Base-by-base conservation (phyloP, 2,329 filamentous ascomycete species). In the Fusarium xyrophilum region DNA sequence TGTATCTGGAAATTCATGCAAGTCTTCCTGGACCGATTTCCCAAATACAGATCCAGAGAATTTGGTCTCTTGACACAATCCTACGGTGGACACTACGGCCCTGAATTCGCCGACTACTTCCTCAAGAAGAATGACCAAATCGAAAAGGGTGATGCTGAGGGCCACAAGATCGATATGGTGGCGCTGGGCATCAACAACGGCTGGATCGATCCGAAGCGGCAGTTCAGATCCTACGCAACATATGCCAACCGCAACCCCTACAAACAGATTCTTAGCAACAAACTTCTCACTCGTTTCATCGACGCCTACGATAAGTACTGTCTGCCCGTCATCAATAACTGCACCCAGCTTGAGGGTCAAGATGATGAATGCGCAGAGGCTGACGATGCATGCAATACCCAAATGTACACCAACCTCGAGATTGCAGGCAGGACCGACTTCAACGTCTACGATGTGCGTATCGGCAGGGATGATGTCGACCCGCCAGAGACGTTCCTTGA, bases 11-110 rank as follows among this genome's bases (percentile, higher is more conserved):
- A 79, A 5, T 77, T 88, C n/a, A 74, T 87, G 48, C 86, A 88
- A 72, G 82, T 83, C 3, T 92, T 89, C 81, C 87, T 88, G 56
- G 81, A 85, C 7, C 84, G 87, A 32, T 91, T 91, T 60, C 88
- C 87, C 0, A 81, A 83, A 32, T 90, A 91, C 72, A 82, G 85
- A 73, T 84, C 84, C 6, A 83, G 84, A 43, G 84, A 89, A 62
- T 84, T 87, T 60, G 82, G 83, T 7, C 79, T 88, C 56, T 86
- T 83, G 54, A 82, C 84, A 8, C 81, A 84, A 65, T 84, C 82
- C 0, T 88, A 88, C 63, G 86, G 86, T 28, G 86, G 86, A n/a
- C 83, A 85, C 59, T 88, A 86, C 68, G 85, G 85, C 2, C 87
- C 87, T 2, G 83, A 82, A 27, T 87, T 88, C 63, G 82, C 83